A percentile compares a stretch with the other conserved stretches of the same genome.
Conservation (phyloP, 805 yeast genomes). For the Yarrowia alimentaria region DNA sequence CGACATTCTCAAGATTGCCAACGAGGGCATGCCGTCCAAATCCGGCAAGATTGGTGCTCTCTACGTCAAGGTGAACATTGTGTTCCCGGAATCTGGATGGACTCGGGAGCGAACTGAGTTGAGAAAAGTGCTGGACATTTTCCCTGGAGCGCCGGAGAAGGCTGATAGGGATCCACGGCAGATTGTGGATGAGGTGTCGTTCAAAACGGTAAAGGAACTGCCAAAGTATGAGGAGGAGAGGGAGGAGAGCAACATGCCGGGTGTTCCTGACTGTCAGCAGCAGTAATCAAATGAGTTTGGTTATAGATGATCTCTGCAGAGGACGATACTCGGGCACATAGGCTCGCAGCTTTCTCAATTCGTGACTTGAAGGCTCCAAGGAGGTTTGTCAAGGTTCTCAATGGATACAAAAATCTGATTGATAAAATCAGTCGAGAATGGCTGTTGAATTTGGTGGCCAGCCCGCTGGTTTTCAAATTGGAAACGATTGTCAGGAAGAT, state of each 20-base stretch:
- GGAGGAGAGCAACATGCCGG: conserved; percentile 16
- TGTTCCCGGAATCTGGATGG: conserved; percentile 86
- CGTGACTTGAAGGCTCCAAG: too few species aligned
- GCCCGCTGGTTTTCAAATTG: too few species aligned
- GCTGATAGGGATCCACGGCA: conserved; percentile 17
- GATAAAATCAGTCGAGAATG: too few species aligned
- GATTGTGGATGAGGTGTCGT: conserved; percentile 35
- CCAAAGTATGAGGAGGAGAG: conserved; percentile 1
- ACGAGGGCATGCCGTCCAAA: conserved; percentile 81
- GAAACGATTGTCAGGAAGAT: too few species aligned
- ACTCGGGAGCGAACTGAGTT: conserved; percentile 67
- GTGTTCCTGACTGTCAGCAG: conserved; percentile 12
- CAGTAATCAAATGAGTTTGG: conserved; percentile 15
- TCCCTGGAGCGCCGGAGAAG: conserved; percentile 33
- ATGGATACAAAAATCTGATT: too few species aligned
- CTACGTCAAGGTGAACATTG: conserved; percentile 66
- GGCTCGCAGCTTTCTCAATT: too few species aligned
- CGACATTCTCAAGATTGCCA: conserved; percentile 58
- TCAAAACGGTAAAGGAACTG: conserved; percentile 8
- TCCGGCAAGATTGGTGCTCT: conserved; percentile 57
- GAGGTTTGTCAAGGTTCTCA: too few species aligned
- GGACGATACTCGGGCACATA: too few species aligned
- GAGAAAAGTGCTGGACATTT: conserved; percentile 33
- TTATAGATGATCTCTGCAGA: too few species aligned
- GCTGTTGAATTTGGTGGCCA: too few species aligned